Evolutionary conservation across 257 asterid species (phyloP), one percentile per base, ranked within the genome.

Genomic region (Solanum gandarillasii): DNA sequence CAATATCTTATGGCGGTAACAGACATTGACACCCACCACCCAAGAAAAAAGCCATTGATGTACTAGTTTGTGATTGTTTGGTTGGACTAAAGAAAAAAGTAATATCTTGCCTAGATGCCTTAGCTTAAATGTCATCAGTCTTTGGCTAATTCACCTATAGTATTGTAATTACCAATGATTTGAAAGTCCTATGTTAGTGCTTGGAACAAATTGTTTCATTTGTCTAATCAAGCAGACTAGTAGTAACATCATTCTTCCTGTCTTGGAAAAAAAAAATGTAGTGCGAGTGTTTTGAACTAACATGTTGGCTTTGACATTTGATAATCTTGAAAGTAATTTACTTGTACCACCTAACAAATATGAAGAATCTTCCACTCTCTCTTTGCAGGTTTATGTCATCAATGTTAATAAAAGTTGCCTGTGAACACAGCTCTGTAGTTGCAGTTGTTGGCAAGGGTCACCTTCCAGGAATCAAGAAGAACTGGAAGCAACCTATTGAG

Each of bases 361-460:
- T 79, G 65, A 79, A 12, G 58, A 41, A 79, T 43, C n/a, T 41
- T 4, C 25, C 84, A 7, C 34, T n/a, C 62, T 75, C 84, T 78
- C 62, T 73, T 2, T 78, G 84, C 90, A 96, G 99, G 93, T 97
- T 93, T 85, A 97, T 97, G 98, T 95, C 98, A 11, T 93, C 98
- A 78, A 74, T 91, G 9, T 88, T 97, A 73, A 90, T 94, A 82
- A 91, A 89, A 90, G 88, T 93, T 73, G 98, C 99, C 67, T 55
- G 95, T 21, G 93, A 95, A 90, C 96, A 95, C 89, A 93, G 90
- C 84, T 94, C 98, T 4, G 98, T 97, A 71, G 98, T 97, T 32
- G 98, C 99, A 39, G 98, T 97, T 79, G 98, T 97, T 86, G 99
- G 99, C 23, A 95, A 92, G 92, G 98, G 98, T 41, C 99, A 97